Base-by-base conservation (phyloP, 495 filamentous ascomycete genomes). In the Entonaema liquescens region DNA sequence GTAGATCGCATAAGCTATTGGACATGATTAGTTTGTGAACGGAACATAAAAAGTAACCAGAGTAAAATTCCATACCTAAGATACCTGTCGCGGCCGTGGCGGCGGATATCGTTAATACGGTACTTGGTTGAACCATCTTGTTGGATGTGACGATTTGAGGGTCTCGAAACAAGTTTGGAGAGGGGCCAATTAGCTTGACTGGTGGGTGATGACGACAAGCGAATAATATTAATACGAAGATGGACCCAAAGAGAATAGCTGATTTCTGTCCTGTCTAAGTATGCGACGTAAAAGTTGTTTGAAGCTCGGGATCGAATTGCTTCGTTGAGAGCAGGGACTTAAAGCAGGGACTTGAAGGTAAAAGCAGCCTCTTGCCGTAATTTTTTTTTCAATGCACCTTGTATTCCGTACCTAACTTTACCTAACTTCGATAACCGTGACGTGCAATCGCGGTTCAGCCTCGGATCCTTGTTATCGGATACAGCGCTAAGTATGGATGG, bases 81-180 rank as follows among this genome's bases (percentile, higher is more conserved):
- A 93, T 76, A 67, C 93, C 92, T 40, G 92, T 91, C 40, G 91
- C 83, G 62, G 93, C 76, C 21, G 90, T 90, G 79, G 92, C 93
- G 70, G 89, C 87, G 26, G 89, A 87, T 70, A 89, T 88, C 73
- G 91, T 88, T 71, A 91, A 85, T 79, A 95, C 83, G 61, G 90
- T 93, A 55, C 90, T 88, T 58, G 91, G 87, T 74, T 88, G 83
- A 71, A 89, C 83, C 84, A 88, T 89, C 66, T 73, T 80, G 79
- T 12, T 75, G 53, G 79, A 74, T 66, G 72, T 79, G 56, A 67
- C 15, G 67, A 56, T 53, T 71, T 79, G 56, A 67, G 11, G 67
- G n/a, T 17, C 13, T 23, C 3, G 49, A 53, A 53, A 53, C 49
- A 29, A 15, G 25, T 53, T 53, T 53, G 49, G 49, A 62, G 53